These are phyloP conservation scores for Polygonum aviculare DNA, from an alignment of 148 eudicot genomes.

Conservation along the genomic window DNA sequence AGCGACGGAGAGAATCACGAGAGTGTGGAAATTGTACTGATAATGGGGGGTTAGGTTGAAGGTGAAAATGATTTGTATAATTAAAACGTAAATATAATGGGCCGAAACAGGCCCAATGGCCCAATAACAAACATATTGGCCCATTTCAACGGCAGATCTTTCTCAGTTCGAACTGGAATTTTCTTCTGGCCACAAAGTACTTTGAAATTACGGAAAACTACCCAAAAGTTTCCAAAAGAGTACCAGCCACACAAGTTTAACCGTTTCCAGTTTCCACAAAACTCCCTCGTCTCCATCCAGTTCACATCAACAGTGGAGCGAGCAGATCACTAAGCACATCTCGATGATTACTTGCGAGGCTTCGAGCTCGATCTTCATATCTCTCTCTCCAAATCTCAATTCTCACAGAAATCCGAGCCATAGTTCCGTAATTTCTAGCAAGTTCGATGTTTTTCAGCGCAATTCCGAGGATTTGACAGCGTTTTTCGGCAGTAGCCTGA, in stretches of 20 bases:
- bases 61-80: neutral
- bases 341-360: slow-evolving; percentile 14
- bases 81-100: neutral
- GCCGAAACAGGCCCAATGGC: too few species aligned
- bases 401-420: slow-evolving; percentile 5
- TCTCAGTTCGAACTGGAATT: neutral
- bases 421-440: neutral
- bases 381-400: slow-evolving; percentile 15
- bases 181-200: neutral
- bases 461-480: neutral
- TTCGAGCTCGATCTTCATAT: slow-evolving; percentile 8
- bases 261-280: neutral
- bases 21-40: neutral
- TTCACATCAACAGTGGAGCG: neutral
- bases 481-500: neutral
- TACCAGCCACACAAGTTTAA: slow-evolving; percentile 4
- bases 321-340: neutral
- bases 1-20: neutral
- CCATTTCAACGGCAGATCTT: neutral
- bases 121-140: neutral
- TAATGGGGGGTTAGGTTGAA: neutral
- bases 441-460: neutral
- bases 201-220: neutral
- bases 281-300: neutral
- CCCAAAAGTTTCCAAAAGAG: neutral